Base-by-base conservation (phyloP, 148 eudicot species). In the Polygonum maritimum region DNA sequence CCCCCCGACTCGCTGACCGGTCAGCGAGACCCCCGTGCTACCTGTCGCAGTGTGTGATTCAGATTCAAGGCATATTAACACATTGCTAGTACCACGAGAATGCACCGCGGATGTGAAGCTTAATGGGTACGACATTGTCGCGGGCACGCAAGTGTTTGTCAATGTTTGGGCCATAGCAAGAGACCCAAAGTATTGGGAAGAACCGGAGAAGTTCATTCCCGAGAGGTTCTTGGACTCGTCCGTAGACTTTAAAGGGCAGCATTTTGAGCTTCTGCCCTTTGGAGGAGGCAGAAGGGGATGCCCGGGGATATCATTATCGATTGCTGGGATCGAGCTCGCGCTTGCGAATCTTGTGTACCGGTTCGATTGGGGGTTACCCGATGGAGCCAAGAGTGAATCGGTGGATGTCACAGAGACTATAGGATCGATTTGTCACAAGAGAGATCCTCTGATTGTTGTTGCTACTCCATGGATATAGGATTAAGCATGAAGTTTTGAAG, bases 151-250 rank as follows among this genome's bases (percentile, higher is more conserved):
- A 77, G 77, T 84, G 4, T 15, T 84, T 16, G n/a, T 74, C 48
- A 84, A 84, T 11, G 75, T 76, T 18, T 81, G 84, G 82, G 78
- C 86, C 14, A 81, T 84, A n/a, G 80, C 75, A 16, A 81, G 79
- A 79, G 76, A 84, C 21, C 80, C 84, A 2, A 21, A 22, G 13
- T 63, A 49, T 19, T 79, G 86, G 86, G 80, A 81, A 13, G 82
- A 81, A 9, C 80, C 84, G 21, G 84, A 84, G 35, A 69, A 54
- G 58, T 84, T 84, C 63, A 71, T 1, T 38, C 82, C 84, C 5
- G 86, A 84, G 48, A 74, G 73, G 73, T 84, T 84, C 57, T 16
- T 79, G 69, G 75, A 84, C 77, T 58, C 77, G 35, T 9, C 72
- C 21, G 63, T 69, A 71, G 86, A 81, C 73, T 84, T 58, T n/a